A percentile compares a stretch with the other conserved stretches of the same genome.
Evolutionary conservation across 805 yeast genomes (phyloP).

Genomic region (Blastobotrys peoriensis): DNA sequence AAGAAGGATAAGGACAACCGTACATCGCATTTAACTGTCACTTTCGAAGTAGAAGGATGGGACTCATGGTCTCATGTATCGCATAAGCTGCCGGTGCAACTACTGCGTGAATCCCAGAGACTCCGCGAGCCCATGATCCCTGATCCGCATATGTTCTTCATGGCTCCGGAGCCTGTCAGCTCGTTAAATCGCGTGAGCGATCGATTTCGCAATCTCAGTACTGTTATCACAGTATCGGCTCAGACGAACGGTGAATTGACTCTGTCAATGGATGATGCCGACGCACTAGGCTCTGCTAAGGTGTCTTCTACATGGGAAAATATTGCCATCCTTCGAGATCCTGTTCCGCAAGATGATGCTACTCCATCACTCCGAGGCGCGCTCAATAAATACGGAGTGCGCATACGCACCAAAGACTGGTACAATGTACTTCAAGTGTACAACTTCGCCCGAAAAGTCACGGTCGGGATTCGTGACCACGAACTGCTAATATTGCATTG

Average conservation of each 20-base stretch:
- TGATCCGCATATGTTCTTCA: constrained; percentile 51
- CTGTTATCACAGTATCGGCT: constrained; percentile 19
- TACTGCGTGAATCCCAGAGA: constrained; percentile 50
- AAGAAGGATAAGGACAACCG: constrained; percentile 37
- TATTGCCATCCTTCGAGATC: constrained; percentile 1
- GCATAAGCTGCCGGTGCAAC: constrained; percentile 56
- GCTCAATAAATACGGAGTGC: background rate
- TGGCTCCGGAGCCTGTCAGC: constrained; percentile 30
- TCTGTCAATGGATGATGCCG: constrained; percentile 20
- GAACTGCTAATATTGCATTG: constrained; percentile 19
- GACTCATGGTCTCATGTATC: constrained; percentile 18
- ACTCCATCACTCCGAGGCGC: background rate
- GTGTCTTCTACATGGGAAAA: constrained; percentile 26
- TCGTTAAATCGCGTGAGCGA: constrained; percentile 31
- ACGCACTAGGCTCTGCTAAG: constrained; percentile 12
- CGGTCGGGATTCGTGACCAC: constrained; percentile 20
- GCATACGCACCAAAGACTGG: constrained; percentile 19
- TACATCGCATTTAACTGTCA: constrained; percentile 50
- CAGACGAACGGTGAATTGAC: constrained; percentile 20
- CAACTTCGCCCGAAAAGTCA: constrained; percentile 13
- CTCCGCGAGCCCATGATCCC: constrained; percentile 59
- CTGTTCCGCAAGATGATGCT: background rate
- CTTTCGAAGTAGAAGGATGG: constrained; percentile 39
- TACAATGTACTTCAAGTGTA: constrained; percentile 19
- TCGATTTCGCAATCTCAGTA: constrained; percentile 25